Evolutionary conservation across 805 yeast genomes (phyloP), one percentile per base, ranked within the genome.

Genomic region (Barnettozyma wickerhamii): DNA sequence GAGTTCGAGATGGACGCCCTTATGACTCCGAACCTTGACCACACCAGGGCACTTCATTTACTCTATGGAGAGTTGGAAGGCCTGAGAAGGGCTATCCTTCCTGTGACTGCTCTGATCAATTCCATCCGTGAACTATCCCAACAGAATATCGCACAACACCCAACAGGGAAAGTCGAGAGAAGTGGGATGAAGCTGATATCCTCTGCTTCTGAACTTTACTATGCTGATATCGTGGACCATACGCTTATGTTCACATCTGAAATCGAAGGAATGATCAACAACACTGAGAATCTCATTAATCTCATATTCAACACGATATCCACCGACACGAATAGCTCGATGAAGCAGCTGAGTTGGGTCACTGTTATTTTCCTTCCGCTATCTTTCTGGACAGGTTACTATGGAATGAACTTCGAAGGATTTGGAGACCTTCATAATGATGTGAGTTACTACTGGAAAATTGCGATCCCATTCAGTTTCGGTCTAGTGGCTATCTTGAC

Each of bases 321-420:
- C 1, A 74, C 74, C 10, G 73, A 73, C 33, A 74, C 78, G 3
- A 74, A 75, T 46, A 74, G 66, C 46, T 69, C 81, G 5, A 77
- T 78, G 70, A 65, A 68, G 38, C 68, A 71, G 52, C 60, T 78
- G 32, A 72, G 81, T 7, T 52, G 78, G 29, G 74, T 78, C 9
- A 73, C 82, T 1, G 81, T 78, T 12, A 68, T 78, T 12, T 77
- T 78, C 49, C 61, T 78, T 29, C 84, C 84, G 5, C 53, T 78
- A 40, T 69, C 78, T 5, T 78, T 78, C 51, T 66, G 79, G 69
- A 75, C 82, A 1, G 82, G 83, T 10, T 78, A 75, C 51, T 78
- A 73, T 42, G 74, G 74, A 32, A 68, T 69, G 74, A 68, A 69
- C 47, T 69, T 69, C 43, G 52, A 58, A 10, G 41, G 30, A 3